Base-by-base conservation (phyloP, 495 filamentous ascomycete species). In the Trichoderma asperelloides region DNA sequence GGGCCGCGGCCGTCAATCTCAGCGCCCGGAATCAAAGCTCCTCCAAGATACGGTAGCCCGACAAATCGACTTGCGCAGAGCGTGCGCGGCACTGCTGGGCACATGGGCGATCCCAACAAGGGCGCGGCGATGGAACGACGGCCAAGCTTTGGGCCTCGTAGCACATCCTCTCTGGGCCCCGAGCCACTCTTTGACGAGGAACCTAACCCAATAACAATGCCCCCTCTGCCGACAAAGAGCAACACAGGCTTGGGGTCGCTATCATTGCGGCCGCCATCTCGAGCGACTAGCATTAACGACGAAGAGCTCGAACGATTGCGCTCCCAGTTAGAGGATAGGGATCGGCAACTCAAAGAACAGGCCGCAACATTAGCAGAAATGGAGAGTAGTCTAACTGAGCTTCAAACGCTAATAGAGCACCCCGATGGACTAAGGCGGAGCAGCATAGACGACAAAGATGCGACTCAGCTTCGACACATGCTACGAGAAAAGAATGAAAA, bases 401-500 rank as follows among this genome's bases (percentile, higher is more conserved):
- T 95, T 40, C 91, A 92, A 67, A 82, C 85, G 25, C 73, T 93
- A 13, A 84, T 93, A 70, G 84, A 84, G 51, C 78, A 79, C 67
- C 79, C 81, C 57, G 79, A 80, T 16, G 73, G 75, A 15, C 71
- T 74, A 57, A 75, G 77, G 65, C 71, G 72, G 28, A 78, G 74
- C 67, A 88, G 88, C 68, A 76, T 90, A n/a, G 92, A 96, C 62
- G 89, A 92, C 45, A 87, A 87, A 63, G 93, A 96, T 73, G 83
- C 86, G 5, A 71, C 86, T 4, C 90, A 93, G 70, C 80, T 99
- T 65, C 90, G 95, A 39, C 83, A 87, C 15, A 76, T 96, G 68
- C 78, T 99, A 43, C 85, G 93, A 21, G 96, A 99, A 75, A 96
- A 96, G 81, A 97, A 97, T 71, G 95, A 99, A 57, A 96, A 92